Conservation (phyloP, 2,329 filamentous ascomycete species). For the Conoideocrella luteorostrata region DNA sequence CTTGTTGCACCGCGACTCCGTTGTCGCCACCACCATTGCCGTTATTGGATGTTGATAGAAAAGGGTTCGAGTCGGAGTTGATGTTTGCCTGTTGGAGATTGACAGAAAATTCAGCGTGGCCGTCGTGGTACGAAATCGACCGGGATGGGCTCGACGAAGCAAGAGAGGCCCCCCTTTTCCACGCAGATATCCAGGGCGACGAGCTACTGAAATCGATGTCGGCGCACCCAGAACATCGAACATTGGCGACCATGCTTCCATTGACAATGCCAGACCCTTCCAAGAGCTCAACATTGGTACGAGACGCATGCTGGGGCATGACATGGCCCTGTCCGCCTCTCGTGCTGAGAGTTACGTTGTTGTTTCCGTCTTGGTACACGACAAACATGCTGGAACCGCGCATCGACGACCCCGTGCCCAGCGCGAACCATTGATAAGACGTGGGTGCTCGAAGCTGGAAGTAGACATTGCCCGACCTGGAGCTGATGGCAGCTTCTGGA, state of each 20-base stretch:
- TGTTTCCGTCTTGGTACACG: slow-evolving; percentile 50
- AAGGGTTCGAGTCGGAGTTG: slow-evolving; percentile 46
- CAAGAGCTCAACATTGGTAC: slow-evolving; percentile 45
- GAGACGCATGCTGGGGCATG: slow-evolving; percentile 39
- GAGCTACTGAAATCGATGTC: slow-evolving; percentile 34
- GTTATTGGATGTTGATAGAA: slow-evolving; percentile 21
- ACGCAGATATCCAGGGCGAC: slow-evolving; percentile 48
- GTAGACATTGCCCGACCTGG: slow-evolving; percentile 50
- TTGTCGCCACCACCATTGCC: slow-evolving; percentile 2
- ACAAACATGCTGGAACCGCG: slow-evolving; percentile 53
- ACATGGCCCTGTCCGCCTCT: slow-evolving; percentile 41
- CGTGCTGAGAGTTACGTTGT: slow-evolving; percentile 57
- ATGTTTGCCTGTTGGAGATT: slow-evolving; percentile 43
- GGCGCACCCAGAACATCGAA: slow-evolving; percentile 48
- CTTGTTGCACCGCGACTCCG: not conserved
- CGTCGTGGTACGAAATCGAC: slow-evolving; percentile 41
- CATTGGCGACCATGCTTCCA: slow-evolving; percentile 53
- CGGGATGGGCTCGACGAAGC: slow-evolving; percentile 34
- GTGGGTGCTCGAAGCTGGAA: slow-evolving; percentile 52
- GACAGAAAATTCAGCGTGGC: slow-evolving; percentile 36
- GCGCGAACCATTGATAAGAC: slow-evolving; percentile 48
- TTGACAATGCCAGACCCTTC: slow-evolving; percentile 50
- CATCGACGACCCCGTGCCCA: slow-evolving; percentile 54
- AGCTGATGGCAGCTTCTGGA: slow-evolving; percentile 40
- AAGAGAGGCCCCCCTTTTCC: slow-evolving; percentile 40